A percentile compares a stretch with the other conserved stretches of the same genome.
Evolutionary conservation across 331 rosid species (phyloP).

Genomic region (Malus hybrid): DNA sequence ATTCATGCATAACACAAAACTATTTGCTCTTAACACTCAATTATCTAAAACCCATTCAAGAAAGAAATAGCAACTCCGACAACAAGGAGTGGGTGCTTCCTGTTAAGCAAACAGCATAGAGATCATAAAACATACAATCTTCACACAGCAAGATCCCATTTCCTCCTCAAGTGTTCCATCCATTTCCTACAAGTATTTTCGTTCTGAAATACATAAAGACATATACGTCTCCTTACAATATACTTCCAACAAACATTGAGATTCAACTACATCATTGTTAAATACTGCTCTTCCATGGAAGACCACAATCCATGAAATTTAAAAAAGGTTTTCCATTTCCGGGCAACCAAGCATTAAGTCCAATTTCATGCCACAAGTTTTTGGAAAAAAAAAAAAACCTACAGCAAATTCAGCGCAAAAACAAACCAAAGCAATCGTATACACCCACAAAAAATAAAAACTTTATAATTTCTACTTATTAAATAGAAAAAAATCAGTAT

Average conservation of each 20-base stretch:
- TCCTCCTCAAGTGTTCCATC: not conserved
- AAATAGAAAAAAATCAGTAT: not conserved
- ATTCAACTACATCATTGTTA: not conserved
- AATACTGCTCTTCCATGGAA: not conserved
- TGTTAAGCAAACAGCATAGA: not conserved
- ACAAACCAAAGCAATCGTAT: not conserved
- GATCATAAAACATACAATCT: not conserved
- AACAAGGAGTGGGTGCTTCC: not conserved
- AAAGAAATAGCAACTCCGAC: not conserved
- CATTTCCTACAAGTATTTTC: not conserved
- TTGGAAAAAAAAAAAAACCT: not conserved
- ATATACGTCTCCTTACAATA: not conserved
- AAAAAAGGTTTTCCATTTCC: not conserved
- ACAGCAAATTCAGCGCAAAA: not conserved
- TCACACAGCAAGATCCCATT: not conserved
- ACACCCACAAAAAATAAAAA: not conserved
- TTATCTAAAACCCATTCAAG: not conserved
- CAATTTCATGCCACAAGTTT: not conserved
- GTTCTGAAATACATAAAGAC: not conserved
- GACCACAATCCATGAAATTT: not conserved
- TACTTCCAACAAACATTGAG: not conserved
- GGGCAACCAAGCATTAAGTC: not conserved
- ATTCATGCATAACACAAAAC: not conserved
- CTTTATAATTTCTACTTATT: not conserved
- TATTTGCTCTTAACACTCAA: not conserved